Base-by-base conservation (phyloP, 176 grass and related monocot genomes). In the Musa itinerans region DNA sequence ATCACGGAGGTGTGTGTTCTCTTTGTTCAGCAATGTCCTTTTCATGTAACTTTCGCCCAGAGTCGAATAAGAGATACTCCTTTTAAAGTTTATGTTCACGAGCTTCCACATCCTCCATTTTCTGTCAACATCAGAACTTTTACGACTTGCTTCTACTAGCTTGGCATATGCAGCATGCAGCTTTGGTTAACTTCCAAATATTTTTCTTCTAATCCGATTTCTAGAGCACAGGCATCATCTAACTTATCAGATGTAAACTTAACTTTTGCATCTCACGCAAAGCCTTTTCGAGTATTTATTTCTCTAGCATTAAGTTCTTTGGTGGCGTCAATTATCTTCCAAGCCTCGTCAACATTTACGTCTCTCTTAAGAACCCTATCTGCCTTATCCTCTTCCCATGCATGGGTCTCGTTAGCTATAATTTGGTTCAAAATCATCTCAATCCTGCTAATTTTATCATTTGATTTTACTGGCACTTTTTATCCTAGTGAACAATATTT, bases 61-160 rank as follows among this genome's bases (percentile, higher is more conserved):
- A 76, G 69, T 84, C 86, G 84, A 91, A 91, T 83, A 85, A 91
- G 51, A 86, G 84, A 69, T 91, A 93, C 53, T 93, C 94, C 80
- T 93, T 98, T 78, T 98, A 81, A 84, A 98, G 72, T 70, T 92
- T 93, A 67, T 80, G 85, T 65, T 98, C 86, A 22, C 86, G 90
- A 74, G 84, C 82, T 76, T 93, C 84, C 20, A 78, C 78, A 63
- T 98, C 94, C 56, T 91, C 94, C 63, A 87, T 81, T 91, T 92
- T 13, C 86, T 77, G 22, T 93, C 90, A 63, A 86, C 86, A 62
- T 93, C n/a, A n/a, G n/a, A 91, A 63, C 82, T 89, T 78, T 89
- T 98, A 21, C 90, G 88, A 75, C 87, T 98, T 65, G 94, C 90
- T 75, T 98, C 90, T 82, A 90, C 90, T 79, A 98, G 90, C 85